Conservation (phyloP, 441 rosid genomes). For the Dalechampia spathulata region DNA sequence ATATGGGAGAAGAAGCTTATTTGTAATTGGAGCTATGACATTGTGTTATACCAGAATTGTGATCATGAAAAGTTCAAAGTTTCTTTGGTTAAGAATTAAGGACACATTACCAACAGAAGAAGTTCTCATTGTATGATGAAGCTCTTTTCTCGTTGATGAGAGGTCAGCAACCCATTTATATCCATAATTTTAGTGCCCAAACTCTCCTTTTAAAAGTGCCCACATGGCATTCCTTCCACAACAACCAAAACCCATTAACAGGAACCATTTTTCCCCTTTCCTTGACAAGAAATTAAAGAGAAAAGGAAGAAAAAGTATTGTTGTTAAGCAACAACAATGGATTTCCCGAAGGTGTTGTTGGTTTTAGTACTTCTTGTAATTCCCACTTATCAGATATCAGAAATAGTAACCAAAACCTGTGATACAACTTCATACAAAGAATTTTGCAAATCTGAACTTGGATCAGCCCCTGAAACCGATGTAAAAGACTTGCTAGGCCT, state of each 20-base stretch:
- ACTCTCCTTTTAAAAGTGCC: background rate
- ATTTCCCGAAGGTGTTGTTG: background rate
- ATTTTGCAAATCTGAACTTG: slow-evolving; percentile 8
- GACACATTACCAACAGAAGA: too few species aligned
- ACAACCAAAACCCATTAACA: background rate
- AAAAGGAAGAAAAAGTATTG: background rate
- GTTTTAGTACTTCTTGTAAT: background rate
- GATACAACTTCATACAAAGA: slow-evolving; percentile 5
- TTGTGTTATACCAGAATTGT: too few species aligned
- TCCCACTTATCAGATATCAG: background rate
- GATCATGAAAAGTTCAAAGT: too few species aligned
- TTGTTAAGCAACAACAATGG: background rate
- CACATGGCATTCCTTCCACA: background rate
- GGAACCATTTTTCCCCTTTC: background rate
- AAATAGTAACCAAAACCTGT: slow-evolving; percentile 15
- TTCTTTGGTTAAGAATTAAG: too few species aligned
- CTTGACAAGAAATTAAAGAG: background rate
- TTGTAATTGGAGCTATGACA: too few species aligned
- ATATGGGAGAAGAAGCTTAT: too few species aligned
- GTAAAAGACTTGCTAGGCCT: slow-evolving; percentile 6
- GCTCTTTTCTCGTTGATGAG: background rate
- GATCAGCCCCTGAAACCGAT: background rate
- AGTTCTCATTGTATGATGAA: background rate
- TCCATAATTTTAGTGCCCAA: background rate
- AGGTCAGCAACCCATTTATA: background rate